A percentile compares a stretch with the other conserved stretches of the same genome.
phyloP scores from a whole-genome alignment of 768 basidiomycete species.

The button mushroom (Agaricus bisporus) region DNA sequence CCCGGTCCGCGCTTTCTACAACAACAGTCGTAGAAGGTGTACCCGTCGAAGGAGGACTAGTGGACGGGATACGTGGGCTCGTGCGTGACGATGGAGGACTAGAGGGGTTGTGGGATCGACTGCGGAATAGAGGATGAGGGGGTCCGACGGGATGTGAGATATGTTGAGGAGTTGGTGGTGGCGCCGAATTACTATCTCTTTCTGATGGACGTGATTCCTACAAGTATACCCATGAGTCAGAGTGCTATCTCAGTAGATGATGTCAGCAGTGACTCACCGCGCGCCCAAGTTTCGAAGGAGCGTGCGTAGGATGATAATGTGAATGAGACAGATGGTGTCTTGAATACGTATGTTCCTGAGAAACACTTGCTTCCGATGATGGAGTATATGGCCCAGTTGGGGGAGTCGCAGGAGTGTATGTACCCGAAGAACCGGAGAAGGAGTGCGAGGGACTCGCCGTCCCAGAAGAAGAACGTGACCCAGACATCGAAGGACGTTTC shows the following conservation, averaged over 20 bases:
- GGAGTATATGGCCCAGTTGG: slow-evolving; percentile 17
- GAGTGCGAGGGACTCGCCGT: slow-evolving; percentile 41
- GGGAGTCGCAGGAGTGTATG: slow-evolving; percentile 25
- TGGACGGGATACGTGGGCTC: slow-evolving; percentile 3
- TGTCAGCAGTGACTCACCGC: slow-evolving; percentile 22
- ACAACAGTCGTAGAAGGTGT: not conserved
- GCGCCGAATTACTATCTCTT: not conserved
- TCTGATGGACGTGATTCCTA: slow-evolving; percentile 10
- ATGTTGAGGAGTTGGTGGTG: not conserved
- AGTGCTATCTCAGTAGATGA: not conserved
- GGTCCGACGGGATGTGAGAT: not conserved
- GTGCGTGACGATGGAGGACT: not conserved
- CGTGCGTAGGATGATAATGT: slow-evolving; percentile 21
- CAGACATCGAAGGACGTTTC: slow-evolving; percentile 45
- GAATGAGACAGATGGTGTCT: slow-evolving; percentile 16
- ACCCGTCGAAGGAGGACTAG: not conserved
- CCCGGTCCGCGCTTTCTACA: slow-evolving; percentile 5
- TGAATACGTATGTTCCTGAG: slow-evolving; percentile 23
- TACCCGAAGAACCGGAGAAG: slow-evolving; percentile 23
- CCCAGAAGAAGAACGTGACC: slow-evolving; percentile 43
- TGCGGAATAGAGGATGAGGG: slow-evolving; percentile 7
- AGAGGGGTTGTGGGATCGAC: not conserved
- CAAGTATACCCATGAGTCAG: not conserved
- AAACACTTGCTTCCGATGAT: slow-evolving; percentile 18
- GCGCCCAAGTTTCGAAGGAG: slow-evolving; percentile 31